A percentile compares a stretch with the other conserved stretches of the same genome.
These are phyloP conservation scores for Mallotus repandus DNA, from an alignment of 441 rosid genomes.

Conservation along the genomic window DNA sequence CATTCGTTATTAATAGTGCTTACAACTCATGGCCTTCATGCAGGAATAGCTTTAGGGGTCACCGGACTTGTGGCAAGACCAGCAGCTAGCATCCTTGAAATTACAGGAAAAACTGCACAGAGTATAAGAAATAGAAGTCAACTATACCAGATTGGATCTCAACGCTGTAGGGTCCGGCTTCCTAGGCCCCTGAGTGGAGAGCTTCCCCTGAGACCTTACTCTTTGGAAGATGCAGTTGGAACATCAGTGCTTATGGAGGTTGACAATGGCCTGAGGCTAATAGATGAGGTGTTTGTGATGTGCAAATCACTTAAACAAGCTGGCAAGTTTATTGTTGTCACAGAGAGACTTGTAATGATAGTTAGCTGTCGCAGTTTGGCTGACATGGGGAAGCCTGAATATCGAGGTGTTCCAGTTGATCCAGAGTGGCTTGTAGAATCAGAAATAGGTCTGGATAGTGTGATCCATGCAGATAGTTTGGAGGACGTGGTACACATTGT, in stretches of 20 bases:
- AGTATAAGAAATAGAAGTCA: constrained; percentile 91
- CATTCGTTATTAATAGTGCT: not conserved
- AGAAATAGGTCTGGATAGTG: constrained; percentile 69
- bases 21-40: constrained; percentile 18
- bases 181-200: constrained; percentile 87
- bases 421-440: constrained; percentile 73
- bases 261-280: constrained; percentile 57
- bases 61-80: constrained; percentile 97
- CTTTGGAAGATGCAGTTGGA: constrained; percentile 94
- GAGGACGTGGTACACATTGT: constrained; percentile 70
- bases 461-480: constrained; percentile 65
- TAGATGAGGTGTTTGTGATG: constrained; percentile 58
- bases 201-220: constrained; percentile 81
- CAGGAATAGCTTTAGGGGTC: constrained; percentile 88
- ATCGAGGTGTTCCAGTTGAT: constrained; percentile 64
- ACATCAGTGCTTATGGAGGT: constrained; percentile 63
- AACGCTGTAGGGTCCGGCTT: constrained; percentile 63
- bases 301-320: constrained; percentile 75
- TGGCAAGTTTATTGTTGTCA: constrained; percentile 65
- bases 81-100: constrained; percentile 96
- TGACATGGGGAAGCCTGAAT: constrained; percentile 63
- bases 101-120: constrained; percentile 95
- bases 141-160: constrained; percentile 58
- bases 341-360: constrained; percentile 59
- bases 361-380: constrained; percentile 69